Percentiles rank a stretch among this genome's conserved stretches.
phyloP scores from a whole-genome alignment of 208 protist genomes.

The Acanthamoeba quina region DNA sequence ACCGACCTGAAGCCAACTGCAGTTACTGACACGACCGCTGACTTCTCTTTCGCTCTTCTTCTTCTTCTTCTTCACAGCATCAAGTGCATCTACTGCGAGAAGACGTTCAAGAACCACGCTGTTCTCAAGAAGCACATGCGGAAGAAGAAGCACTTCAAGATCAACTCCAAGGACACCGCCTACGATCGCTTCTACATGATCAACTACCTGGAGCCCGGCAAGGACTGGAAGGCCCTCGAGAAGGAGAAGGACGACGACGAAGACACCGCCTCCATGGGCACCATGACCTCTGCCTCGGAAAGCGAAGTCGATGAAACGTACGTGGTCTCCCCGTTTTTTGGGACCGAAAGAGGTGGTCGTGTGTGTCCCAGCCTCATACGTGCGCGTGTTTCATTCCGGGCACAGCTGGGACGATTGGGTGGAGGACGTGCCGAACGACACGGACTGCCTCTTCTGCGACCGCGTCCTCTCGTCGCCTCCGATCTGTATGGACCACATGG shows the following conservation, averaged over 20 bases:
- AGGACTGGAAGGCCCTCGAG: conserved; percentile 51
- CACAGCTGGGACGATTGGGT: conserved; percentile 76
- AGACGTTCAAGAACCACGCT: conserved; percentile 73
- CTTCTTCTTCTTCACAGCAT: conserved; percentile 22
- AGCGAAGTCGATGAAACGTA: conserved; percentile 53
- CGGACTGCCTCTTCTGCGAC: conserved; percentile 77
- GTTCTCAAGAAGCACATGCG: conserved; percentile 79
- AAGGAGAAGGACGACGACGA: conserved; percentile 62
- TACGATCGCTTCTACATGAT: conserved; percentile 80
- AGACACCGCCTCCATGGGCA: background rate
- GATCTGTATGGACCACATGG: conserved; percentile 59
- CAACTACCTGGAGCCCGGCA: conserved; percentile 77
- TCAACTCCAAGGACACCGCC: conserved; percentile 75
- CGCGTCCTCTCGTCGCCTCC: background rate
- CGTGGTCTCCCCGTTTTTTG: background rate
- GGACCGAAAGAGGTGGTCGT: too few species aligned
- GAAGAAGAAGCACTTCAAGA: conserved; percentile 81
- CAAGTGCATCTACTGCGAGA: conserved; percentile 78
- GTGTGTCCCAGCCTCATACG: too few species aligned
- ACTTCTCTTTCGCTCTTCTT: background rate
- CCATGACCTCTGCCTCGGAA: conserved; percentile 52
- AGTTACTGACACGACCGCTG: background rate
- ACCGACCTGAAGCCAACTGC: too few species aligned
- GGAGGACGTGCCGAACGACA: conserved; percentile 69
- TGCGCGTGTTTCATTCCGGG: too few species aligned